Conservation (phyloP, 176 grass and related monocot genomes). For the Aegilops sharonensis region DNA sequence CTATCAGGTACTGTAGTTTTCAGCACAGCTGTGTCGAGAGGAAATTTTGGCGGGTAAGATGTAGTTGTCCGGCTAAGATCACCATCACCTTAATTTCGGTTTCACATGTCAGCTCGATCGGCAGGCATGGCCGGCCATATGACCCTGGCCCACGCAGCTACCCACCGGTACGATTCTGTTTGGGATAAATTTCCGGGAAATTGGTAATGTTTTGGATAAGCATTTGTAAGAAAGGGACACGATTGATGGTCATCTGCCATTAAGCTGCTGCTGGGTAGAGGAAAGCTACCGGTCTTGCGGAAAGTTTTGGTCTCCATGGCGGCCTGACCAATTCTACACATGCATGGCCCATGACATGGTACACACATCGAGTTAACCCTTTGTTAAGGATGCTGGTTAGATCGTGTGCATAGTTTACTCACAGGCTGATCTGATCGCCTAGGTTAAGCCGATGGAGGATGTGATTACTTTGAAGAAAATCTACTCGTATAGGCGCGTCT, state of each 20-base stretch:
- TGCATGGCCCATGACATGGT: too few relatives aligned
- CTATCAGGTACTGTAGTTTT: background rate
- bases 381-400: background rate
- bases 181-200: background rate
- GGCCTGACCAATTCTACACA: background rate
- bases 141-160: background rate
- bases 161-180: too few relatives aligned
- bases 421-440: background rate
- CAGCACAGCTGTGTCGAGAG: constrained; percentile 8
- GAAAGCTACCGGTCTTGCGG: background rate
- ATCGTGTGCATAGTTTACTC: background rate
- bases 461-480: background rate
- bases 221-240: background rate
- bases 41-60: constrained; percentile 2
- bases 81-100: constrained; percentile 20
- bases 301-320: background rate
- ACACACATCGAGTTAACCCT: background rate
- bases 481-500: background rate
- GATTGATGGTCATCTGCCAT: constrained; percentile 7
- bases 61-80: constrained; percentile 23
- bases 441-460: background rate
- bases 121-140: background rate
- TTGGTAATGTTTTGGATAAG: constrained; percentile 6
- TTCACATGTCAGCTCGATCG: background rate
- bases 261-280: constrained; percentile 12